Conservation (phyloP, 805 yeast species). For the Monosporozyma yasuniensis region DNA sequence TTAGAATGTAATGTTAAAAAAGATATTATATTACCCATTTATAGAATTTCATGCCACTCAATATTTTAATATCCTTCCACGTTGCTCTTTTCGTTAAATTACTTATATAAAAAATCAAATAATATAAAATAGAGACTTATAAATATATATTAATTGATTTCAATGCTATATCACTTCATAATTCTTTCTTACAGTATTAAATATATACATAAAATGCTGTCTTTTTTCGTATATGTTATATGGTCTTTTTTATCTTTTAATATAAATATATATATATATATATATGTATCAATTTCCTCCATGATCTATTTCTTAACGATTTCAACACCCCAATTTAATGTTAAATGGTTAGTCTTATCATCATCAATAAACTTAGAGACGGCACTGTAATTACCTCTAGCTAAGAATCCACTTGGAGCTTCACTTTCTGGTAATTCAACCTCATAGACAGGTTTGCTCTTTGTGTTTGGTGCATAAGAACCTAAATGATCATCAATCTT, state of each 20-base stretch:
- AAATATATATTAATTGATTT: no score
- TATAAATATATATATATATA: neutral
- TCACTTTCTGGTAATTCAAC: slow-evolving; percentile 57
- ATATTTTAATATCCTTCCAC: neutral
- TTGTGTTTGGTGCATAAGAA: slow-evolving; percentile 82
- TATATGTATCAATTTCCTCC: neutral
- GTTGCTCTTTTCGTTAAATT: neutral
- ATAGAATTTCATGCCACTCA: neutral
- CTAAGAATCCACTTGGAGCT: slow-evolving; percentile 85
- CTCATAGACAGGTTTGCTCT: slow-evolving; percentile 69
- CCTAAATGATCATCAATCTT: slow-evolving; percentile 84
- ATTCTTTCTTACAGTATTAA: no score
- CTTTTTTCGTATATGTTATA: neutral
- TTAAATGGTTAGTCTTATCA: slow-evolving; percentile 64
- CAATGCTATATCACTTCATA: no score
- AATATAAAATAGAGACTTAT: no score
- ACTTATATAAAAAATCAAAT: no score
- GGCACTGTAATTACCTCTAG: slow-evolving; percentile 79
- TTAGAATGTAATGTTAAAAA: no score
- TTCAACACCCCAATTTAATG: slow-evolving; percentile 78
- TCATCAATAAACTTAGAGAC: slow-evolving; percentile 79
- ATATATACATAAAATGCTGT: no score
- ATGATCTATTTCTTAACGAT: slow-evolving; percentile 48
- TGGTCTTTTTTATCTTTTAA: neutral
- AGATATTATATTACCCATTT: no score